These are phyloP conservation scores for Picochlorum sp. DNA, from an alignment of 139 green algal species.

Conservation along the genomic window DNA sequence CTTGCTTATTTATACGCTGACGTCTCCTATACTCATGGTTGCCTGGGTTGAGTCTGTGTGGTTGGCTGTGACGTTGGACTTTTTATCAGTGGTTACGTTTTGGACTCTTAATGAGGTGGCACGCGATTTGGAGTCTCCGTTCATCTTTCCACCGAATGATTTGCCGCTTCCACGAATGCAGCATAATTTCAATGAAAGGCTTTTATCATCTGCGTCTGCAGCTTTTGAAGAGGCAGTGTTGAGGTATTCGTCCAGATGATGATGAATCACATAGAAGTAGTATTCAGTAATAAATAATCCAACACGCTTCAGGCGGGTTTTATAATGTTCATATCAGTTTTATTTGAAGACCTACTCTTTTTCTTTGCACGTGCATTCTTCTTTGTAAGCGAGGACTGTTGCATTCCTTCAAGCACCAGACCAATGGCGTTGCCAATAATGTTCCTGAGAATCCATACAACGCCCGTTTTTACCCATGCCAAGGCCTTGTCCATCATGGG, in stretches of 20 bases:
- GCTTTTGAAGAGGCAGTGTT: conserved; percentile 4
- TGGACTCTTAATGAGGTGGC: conserved; percentile 41
- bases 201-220: conserved; percentile 21
- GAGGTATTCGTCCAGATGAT: not conserved
- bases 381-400: not conserved
- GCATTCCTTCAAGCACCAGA: not conserved
- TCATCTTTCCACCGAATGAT: conserved; percentile 50
- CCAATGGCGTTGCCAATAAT: conserved; percentile 7
- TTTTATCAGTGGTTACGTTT: conserved; percentile 23
- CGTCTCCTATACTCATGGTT: conserved; percentile 34
- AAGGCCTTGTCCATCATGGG: not conserved
- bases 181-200: conserved; percentile 46
- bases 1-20: conserved; percentile 34
- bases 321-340: not conserved
- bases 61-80: conserved; percentile 18
- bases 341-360: not conserved
- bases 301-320: not conserved
- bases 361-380: not conserved
- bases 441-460: not conserved
- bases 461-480: not conserved
- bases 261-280: too few species aligned
- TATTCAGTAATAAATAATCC: not conserved
- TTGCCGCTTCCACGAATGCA: conserved; percentile 44
- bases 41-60: conserved; percentile 18
- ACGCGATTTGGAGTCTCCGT: conserved; percentile 43